Evolutionary conservation across 1,284 basidiomycete species (phyloP), one percentile per base, ranked within the genome.

Genomic region (Tilletia setariae): DNA sequence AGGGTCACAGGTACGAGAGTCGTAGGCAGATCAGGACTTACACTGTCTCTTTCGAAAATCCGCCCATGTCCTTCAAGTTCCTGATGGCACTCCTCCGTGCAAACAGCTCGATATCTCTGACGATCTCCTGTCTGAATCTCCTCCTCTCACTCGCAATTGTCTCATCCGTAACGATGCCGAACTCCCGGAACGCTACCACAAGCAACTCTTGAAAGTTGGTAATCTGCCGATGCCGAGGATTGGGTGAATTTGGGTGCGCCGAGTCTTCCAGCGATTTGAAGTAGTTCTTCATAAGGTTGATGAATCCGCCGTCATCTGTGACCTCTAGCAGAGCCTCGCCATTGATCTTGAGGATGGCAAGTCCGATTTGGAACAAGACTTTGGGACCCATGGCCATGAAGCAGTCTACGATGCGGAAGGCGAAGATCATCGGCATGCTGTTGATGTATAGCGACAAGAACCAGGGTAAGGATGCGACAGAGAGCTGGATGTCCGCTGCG

Each of bases 321-420:
- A 97, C 90, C 79, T 94, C 88, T n/a, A 99, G 86, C 9, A 99
- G 85, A 67, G 91, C 90, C 74, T 96, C 93, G 1, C 94, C 94
- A 75, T 99, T 99, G 84, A 98, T 96, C 84, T 98, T 98, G 67
- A 99, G 87, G 64, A 98, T 96, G 16, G 96, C 96, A 90, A 84
- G 72, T 3, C 92, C 93, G 68, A 95, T 90, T 87, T 98, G 95
- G 86, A 98, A 98, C 59, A 98, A 85, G 2, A 98, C 96, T 79
- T 94, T 98, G 1, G 95, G 93, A 0, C 96, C 96, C 93, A 97
- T 98, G 73, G 94, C 94, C 85, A 98, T 92, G 84, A 99, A 96
- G 83, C 96, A 99, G 83, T 99, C 96, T 1, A 97, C 93, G 79
- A 99, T 94, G 61, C 96, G 89, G 86, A 98, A 98, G 0, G 96